These are phyloP conservation scores for Pseudoperonospora humuli DNA, from an alignment of 352 stramenopile species.

Conservation along the genomic window DNA sequence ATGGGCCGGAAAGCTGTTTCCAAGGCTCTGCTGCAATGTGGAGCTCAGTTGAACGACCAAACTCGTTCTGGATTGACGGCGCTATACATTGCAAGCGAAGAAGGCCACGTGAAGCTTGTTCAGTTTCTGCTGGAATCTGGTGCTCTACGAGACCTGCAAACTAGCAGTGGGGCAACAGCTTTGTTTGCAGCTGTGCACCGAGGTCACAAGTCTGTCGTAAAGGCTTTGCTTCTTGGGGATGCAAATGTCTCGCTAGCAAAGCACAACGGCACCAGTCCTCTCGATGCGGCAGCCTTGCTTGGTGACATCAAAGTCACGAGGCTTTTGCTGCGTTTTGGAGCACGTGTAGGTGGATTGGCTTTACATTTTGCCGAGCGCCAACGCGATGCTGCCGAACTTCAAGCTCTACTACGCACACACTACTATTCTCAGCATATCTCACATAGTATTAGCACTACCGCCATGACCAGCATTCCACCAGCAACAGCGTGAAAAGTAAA, in stretches of 20 bases:
- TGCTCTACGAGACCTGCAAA: slow-evolving; percentile 38
- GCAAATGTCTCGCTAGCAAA: slow-evolving; percentile 52
- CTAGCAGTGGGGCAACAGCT: slow-evolving; percentile 50
- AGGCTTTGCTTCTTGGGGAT: slow-evolving; percentile 42
- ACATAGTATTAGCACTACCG: slow-evolving; percentile 7
- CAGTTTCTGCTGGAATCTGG: slow-evolving; percentile 40
- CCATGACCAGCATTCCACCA: neutral
- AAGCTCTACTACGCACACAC: slow-evolving; percentile 48
- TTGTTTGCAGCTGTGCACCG: slow-evolving; percentile 78
- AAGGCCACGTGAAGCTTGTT: slow-evolving; percentile 63
- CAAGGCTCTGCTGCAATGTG: slow-evolving; percentile 38
- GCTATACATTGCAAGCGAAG: slow-evolving; percentile 79
- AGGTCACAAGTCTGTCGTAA: slow-evolving; percentile 45
- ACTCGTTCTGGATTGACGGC: slow-evolving; percentile 72
- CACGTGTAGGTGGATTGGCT: slow-evolving; percentile 48
- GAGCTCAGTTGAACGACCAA: slow-evolving; percentile 54
- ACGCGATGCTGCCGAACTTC: slow-evolving; percentile 41
- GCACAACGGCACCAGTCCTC: slow-evolving; percentile 61
- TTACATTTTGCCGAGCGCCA: slow-evolving; percentile 70
- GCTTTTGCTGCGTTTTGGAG: slow-evolving; percentile 60
- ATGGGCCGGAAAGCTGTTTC: slow-evolving; percentile 65
- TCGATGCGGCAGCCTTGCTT: slow-evolving; percentile 61
- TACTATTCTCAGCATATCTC: slow-evolving; percentile 57
- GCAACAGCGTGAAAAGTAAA: neutral
- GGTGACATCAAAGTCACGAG: slow-evolving; percentile 51